phyloP scores from a whole-genome alignment of 202 grass and related monocot genomes.

The Bolboschoenoplectus hybrid region DNA sequence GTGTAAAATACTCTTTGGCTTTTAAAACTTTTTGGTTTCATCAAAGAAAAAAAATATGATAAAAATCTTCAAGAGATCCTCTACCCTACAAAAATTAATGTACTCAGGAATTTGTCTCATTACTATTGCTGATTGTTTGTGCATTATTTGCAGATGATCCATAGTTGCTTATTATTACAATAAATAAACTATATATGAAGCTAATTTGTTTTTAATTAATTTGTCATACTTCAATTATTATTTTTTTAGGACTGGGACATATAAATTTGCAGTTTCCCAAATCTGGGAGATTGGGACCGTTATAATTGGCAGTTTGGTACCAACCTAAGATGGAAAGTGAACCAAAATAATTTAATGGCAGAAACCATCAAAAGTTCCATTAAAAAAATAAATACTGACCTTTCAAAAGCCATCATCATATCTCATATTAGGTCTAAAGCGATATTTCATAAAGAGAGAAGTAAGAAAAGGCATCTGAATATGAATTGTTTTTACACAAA shows the following conservation, averaged over 20 bases:
- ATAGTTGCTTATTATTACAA: background rate
- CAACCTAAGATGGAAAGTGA: slow-evolving; percentile 32
- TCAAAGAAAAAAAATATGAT: background rate
- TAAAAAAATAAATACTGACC: background rate
- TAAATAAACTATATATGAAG: background rate
- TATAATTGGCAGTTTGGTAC: slow-evolving; percentile 7
- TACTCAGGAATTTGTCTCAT: background rate
- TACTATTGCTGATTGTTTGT: background rate
- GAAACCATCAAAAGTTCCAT: background rate
- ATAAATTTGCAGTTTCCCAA: slow-evolving; percentile 26
- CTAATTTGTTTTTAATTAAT: background rate
- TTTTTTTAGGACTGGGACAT: background rate
- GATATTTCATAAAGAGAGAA: slow-evolving; percentile 11
- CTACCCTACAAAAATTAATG: slow-evolving; percentile 15
- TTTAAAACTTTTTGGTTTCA: background rate
- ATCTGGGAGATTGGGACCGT: background rate
- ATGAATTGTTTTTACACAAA: slow-evolving; percentile 1
- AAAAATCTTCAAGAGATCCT: background rate
- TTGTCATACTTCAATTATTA: background rate
- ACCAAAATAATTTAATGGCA: slow-evolving; percentile 15
- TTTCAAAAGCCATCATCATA: background rate
- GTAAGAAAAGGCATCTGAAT: slow-evolving; percentile 28
- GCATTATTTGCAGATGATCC: background rate
- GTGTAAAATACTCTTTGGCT: background rate
- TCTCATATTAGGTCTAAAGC: slow-evolving; percentile 16